Percentiles rank a stretch among this genome's conserved stretches.
phyloP scores from a whole-genome alignment of 2,329 filamentous ascomycete genomes.

The Fusarium sp. region DNA sequence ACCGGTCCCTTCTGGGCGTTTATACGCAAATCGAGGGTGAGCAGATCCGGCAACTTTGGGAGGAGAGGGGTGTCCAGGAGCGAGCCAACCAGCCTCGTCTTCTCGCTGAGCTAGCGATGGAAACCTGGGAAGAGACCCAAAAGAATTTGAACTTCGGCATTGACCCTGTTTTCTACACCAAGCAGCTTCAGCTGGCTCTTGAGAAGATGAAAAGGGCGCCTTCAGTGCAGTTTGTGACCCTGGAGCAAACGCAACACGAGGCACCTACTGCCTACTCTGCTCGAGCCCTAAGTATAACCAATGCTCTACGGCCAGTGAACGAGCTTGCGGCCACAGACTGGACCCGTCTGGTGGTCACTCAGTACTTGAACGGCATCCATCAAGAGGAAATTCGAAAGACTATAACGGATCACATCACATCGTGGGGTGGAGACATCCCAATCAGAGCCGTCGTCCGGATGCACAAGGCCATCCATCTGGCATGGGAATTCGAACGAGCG shows the following conservation, averaged over 20 bases:
- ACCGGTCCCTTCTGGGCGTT: slow-evolving; percentile 66
- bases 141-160: slow-evolving; percentile 53
- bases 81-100: slow-evolving; percentile 29
- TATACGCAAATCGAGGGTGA: slow-evolving; percentile 69
- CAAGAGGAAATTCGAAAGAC: slow-evolving; percentile 58
- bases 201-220: slow-evolving; percentile 64
- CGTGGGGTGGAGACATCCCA: slow-evolving; percentile 26
- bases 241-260: slow-evolving; percentile 68
- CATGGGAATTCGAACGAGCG: slow-evolving; percentile 66
- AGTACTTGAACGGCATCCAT: slow-evolving; percentile 67
- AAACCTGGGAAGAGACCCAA: slow-evolving; percentile 60
- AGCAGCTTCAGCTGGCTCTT: slow-evolving; percentile 61
- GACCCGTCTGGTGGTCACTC: slow-evolving; percentile 47
- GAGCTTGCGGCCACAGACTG: slow-evolving; percentile 8
- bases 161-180: slow-evolving; percentile 64
- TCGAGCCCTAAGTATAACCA: slow-evolving; percentile 51
- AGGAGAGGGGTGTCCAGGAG: slow-evolving; percentile 38
- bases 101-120: slow-evolving; percentile 52
- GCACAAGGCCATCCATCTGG: slow-evolving; percentile 69
- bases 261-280: slow-evolving; percentile 61
- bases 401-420: slow-evolving; percentile 45
- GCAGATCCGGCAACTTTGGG: slow-evolving; percentile 57
- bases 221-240: slow-evolving; percentile 63
- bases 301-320: slow-evolving; percentile 24
- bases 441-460: slow-evolving; percentile 59